phyloP scores from a whole-genome alignment of 495 filamentous ascomycete species.

The Penicillium waksmanii region DNA sequence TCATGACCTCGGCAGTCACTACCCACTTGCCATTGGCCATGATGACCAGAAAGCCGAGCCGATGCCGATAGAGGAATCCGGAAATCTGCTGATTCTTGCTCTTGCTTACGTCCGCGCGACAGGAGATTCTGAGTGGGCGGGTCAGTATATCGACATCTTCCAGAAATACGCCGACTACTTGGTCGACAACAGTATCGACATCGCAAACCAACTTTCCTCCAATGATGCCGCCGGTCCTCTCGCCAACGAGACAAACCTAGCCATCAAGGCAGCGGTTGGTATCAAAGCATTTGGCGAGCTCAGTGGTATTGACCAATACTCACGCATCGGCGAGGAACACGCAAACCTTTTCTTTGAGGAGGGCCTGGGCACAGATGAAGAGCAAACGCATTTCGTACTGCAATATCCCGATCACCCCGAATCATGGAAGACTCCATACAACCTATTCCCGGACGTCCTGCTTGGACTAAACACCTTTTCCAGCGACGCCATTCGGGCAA shows the following conservation, averaged over 20 bases:
- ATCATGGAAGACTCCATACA: constrained; percentile 49
- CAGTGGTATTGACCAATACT: constrained; percentile 43
- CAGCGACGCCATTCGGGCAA: constrained; percentile 39
- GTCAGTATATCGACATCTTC: constrained; percentile 40
- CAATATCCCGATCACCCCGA: constrained; percentile 40
- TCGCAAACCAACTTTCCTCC: constrained; percentile 55
- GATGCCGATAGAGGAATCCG: constrained; percentile 55
- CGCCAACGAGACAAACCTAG: constrained; percentile 59
- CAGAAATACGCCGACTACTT: constrained; percentile 56
- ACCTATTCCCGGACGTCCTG: constrained; percentile 50
- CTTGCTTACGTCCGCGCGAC: constrained; percentile 48
- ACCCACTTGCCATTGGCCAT: constrained; percentile 55
- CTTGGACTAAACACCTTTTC: constrained; percentile 49
- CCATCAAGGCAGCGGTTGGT: constrained; percentile 60
- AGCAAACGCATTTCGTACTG: constrained; percentile 49
- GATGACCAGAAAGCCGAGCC: constrained; percentile 46
- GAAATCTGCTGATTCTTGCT: constrained; percentile 49
- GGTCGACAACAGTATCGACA: constrained; percentile 50
- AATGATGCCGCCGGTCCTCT: constrained; percentile 57
- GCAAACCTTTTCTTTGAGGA: constrained; percentile 45
- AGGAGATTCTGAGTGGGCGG: constrained; percentile 41
- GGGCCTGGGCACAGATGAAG: constrained; percentile 39
- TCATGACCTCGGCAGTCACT: constrained; percentile 51
- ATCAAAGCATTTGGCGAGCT: constrained; percentile 53
- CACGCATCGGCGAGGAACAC: constrained; percentile 40